Evolutionary conservation across 176 grass and related monocot species (phyloP), one percentile per base, ranked within the genome.

Genomic region (Bolboschoenus planiculmis): DNA sequence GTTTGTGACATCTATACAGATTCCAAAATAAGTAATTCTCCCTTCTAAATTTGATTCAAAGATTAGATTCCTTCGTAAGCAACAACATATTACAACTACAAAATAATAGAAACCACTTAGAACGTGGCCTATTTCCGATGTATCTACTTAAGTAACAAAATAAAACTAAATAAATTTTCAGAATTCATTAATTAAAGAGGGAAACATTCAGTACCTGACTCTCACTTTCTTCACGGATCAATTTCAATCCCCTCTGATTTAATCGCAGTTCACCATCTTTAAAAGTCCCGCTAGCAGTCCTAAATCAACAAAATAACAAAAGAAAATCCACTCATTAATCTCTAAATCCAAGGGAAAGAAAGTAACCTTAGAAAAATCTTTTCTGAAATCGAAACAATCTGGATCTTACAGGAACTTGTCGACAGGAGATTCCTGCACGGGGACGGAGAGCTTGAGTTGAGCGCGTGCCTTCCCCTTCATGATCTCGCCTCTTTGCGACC

Each of bases 201-300:
- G 70, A 43, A 6, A 20, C 81, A 88, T 85, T 85, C 59, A 87
- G 80, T 21, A 84, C 70, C 89, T 72, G 85, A 80, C 68, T 67
- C 80, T 84, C 81, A 30, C 64, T 80, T 92, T 95, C 90, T 56
- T 87, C 87, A 1, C 88, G 92, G 73, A 88, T 91, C 85, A 95
- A 79, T 81, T 65, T 80, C 86, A 95, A 66, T 1, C 92, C 89
- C 77, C 73, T 92, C 85, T 98, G 92, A 86, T 95, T 98, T 46
- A 94, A 75, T 10, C 90, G 90, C 71, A 98, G 77, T 56, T 95
- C 92, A 31, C 95, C 95, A 68, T 98, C 95, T 80, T 91, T 90
- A 81, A 98, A 98, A 7, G 95, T 98, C 47, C 95, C 95, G 34
- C 95, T 98, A 11, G 95, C 92, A 10, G 92, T 98, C 92, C 95